Conservation (phyloP, 2,329 filamentous ascomycete genomes). For the Ustilaginoidea virens region DNA sequence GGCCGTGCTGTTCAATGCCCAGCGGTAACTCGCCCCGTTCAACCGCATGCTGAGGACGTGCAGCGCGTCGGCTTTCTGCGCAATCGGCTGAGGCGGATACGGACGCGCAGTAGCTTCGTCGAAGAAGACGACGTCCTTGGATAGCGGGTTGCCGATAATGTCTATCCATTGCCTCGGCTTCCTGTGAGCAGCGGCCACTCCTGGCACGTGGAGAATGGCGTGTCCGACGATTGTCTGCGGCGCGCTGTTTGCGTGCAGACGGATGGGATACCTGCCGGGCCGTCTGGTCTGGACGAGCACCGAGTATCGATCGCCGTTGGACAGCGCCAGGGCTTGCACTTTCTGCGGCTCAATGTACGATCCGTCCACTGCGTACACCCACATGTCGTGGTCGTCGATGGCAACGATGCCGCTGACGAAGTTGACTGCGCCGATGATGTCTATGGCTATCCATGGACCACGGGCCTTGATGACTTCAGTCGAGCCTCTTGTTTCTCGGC, state of each 20-base stretch:
- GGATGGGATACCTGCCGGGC: constrained; percentile 35
- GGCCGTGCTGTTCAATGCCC: constrained; percentile 33
- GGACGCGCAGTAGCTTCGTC: constrained; percentile 25
- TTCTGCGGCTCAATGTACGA: constrained; percentile 35
- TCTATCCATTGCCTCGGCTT: constrained; percentile 29
- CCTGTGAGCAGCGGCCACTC: background rate
- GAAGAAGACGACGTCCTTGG: constrained; percentile 26
- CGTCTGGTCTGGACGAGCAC: constrained; percentile 23
- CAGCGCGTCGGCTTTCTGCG: constrained; percentile 27
- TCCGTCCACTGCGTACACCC: constrained; percentile 38
- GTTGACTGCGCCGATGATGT: constrained; percentile 36
- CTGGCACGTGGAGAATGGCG: constrained; percentile 26
- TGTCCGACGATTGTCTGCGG: constrained; percentile 40
- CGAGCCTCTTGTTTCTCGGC: constrained; percentile 27
- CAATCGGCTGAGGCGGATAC: constrained; percentile 29
- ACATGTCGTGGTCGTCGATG: constrained; percentile 37
- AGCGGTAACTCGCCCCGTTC: constrained; percentile 30
- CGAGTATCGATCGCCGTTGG: constrained; percentile 37
- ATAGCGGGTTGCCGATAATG: constrained; percentile 28
- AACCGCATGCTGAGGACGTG: constrained; percentile 25
- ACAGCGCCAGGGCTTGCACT: constrained; percentile 29
- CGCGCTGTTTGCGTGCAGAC: constrained; percentile 29
- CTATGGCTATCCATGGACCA: constrained; percentile 31
- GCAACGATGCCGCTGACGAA: constrained; percentile 28
- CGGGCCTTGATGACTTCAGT: constrained; percentile 25